Percentiles rank a stretch among this genome's conserved stretches.
Evolutionary conservation across 2,329 filamentous ascomycete genomes (phyloP).

Genomic region (Claviceps pazoutovae): DNA sequence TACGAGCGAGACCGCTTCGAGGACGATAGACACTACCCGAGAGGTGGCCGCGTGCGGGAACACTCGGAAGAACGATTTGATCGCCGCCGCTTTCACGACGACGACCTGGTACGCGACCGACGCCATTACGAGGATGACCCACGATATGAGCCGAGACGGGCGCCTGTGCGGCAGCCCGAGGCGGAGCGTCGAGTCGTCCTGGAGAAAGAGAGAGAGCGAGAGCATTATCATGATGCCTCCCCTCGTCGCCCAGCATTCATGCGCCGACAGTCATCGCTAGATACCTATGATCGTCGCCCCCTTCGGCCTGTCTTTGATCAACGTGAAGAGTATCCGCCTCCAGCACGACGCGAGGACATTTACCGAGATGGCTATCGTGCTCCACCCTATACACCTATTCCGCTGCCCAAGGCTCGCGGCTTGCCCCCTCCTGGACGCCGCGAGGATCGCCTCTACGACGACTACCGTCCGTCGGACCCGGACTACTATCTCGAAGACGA

Average conservation of each 20-base stretch:
- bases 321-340: slow-evolving; percentile 49
- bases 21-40: slow-evolving; percentile 34
- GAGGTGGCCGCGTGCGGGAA: slow-evolving; percentile 26
- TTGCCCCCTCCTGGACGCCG: slow-evolving; percentile 46
- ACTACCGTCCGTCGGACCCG: slow-evolving; percentile 53
- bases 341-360: slow-evolving; percentile 33
- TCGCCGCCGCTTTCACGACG: slow-evolving; percentile 33
- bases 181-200: slow-evolving; percentile 42
- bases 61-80: slow-evolving; percentile 37
- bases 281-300: slow-evolving; percentile 75
- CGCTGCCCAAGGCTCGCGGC: slow-evolving; percentile 49
- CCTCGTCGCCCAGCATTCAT: slow-evolving; percentile 53
- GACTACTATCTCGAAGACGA: slow-evolving; percentile 60
- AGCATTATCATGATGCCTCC: slow-evolving; percentile 29
- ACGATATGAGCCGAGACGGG: slow-evolving; percentile 21
- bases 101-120: slow-evolving; percentile 32
- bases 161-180: slow-evolving; percentile 22
- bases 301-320: slow-evolving; percentile 33
- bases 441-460: slow-evolving; percentile 44
- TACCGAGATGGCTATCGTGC: slow-evolving; percentile 33
- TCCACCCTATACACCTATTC: slow-evolving; percentile 45
- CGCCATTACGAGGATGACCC: slow-evolving; percentile 42
- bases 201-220: slow-evolving; percentile 41
- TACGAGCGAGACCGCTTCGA: slow-evolving; percentile 28
- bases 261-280: slow-evolving; percentile 74